Conservation (phyloP, 2,329 filamentous ascomycete genomes). For the Aspergillus melleus region DNA sequence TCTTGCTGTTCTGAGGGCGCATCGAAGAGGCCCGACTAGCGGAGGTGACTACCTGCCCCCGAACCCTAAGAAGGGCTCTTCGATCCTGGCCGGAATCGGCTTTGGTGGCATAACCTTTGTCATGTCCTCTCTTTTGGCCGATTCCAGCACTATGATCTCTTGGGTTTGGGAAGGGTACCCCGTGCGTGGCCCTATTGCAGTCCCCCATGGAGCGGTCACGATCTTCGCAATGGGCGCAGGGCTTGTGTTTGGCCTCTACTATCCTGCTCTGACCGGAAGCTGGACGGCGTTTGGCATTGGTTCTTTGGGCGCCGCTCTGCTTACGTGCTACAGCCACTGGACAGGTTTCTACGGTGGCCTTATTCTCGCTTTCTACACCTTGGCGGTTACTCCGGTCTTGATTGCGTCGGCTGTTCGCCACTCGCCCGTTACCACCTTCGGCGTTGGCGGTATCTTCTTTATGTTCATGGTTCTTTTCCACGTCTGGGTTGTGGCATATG, state of each 20-base stretch:
- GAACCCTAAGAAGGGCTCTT: constrained; percentile 64
- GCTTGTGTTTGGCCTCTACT: constrained; percentile 71
- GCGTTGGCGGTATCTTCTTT: constrained; percentile 84
- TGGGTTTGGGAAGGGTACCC: constrained; percentile 99
- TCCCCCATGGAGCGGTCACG: constrained; percentile 86
- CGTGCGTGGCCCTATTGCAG: constrained; percentile 80
- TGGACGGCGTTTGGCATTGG: constrained; percentile 80
- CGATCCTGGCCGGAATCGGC: constrained; percentile 71
- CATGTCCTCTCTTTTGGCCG: constrained; percentile 88
- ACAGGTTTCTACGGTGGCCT: constrained; percentile 84
- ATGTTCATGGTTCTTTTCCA: constrained; percentile 96
- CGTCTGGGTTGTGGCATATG: constrained; percentile 97
- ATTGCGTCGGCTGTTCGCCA: constrained; percentile 75
- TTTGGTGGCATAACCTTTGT: constrained; percentile 83
- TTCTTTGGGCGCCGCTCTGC: constrained; percentile 73
- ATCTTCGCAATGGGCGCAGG: constrained; percentile 84
- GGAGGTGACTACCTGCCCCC: constrained; percentile 52
- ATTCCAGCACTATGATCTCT: constrained; percentile 97
- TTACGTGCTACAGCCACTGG: constrained; percentile 82
- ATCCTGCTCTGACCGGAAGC: constrained; percentile 68
- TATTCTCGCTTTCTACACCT: constrained; percentile 72
- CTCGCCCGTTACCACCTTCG: constrained; percentile 77
- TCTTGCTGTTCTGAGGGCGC: constrained; percentile 73
- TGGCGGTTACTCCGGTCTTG: constrained; percentile 74
- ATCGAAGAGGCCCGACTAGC: constrained; percentile 60